Evolutionary conservation across 331 rosid genomes (phyloP).

Genomic region (Acacia pycnantha): DNA sequence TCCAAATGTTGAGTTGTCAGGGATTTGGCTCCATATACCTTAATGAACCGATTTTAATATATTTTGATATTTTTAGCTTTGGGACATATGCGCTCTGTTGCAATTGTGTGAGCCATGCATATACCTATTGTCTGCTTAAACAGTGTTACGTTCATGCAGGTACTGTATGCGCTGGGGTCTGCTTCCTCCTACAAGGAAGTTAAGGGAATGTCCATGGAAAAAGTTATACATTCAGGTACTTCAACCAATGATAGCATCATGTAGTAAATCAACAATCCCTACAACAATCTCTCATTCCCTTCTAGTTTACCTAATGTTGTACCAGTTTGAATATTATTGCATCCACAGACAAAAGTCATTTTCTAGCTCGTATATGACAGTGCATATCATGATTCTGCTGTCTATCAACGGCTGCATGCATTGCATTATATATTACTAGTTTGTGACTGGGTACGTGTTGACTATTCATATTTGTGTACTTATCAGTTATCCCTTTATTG

Average conservation of each 20-base stretch:
- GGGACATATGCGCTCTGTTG: background rate
- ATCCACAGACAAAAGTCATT: background rate
- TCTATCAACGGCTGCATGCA: background rate
- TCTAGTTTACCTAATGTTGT: background rate
- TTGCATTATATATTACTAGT: background rate
- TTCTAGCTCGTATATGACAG: background rate
- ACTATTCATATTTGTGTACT: background rate
- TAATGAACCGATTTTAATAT: background rate
- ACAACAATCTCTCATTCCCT: background rate
- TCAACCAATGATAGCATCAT: background rate
- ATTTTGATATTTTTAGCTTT: conserved; percentile 22
- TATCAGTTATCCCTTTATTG: background rate
- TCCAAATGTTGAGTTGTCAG: background rate
- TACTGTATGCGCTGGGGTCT: conserved; percentile 94
- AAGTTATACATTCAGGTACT: conserved; percentile 73
- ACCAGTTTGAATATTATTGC: background rate
- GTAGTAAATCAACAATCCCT: background rate
- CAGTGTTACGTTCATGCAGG: conserved; percentile 38
- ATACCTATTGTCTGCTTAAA: conserved; percentile 10
- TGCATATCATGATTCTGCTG: background rate
- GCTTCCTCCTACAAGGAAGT: conserved; percentile 60
- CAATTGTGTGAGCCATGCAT: background rate
- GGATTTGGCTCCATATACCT: background rate
- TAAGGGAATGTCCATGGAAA: conserved; percentile 88
- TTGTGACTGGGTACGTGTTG: background rate